Percentiles rank a stretch among this genome's conserved stretches.
Conservation (phyloP, 768 basidiomycete species). For the Suillus subluteus region DNA sequence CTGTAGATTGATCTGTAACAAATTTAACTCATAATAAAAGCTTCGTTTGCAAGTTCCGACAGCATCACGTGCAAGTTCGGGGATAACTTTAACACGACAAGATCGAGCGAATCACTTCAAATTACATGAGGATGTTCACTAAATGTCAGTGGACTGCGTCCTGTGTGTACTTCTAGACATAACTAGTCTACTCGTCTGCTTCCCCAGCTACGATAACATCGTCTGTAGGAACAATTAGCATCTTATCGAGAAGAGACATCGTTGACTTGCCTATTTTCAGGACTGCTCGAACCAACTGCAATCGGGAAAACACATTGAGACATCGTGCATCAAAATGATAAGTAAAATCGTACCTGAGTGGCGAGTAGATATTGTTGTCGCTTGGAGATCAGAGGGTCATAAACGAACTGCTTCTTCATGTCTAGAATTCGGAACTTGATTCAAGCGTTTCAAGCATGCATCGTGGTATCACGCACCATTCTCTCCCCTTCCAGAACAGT, state of each 20-base stretch:
- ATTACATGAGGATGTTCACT: slow-evolving; percentile 29
- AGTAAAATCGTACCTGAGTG: slow-evolving; percentile 68
- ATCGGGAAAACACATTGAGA: slow-evolving; percentile 13
- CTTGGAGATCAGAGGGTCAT: slow-evolving; percentile 97
- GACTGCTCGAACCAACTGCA: slow-evolving; percentile 79
- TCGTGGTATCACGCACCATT: slow-evolving; percentile 61
- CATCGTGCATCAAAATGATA: background rate
- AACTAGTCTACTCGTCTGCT: slow-evolving; percentile 58
- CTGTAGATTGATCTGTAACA: background rate
- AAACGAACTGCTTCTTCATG: slow-evolving; percentile 97
- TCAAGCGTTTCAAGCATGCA: background rate
- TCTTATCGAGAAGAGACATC: slow-evolving; percentile 3
- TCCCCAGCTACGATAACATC: slow-evolving; percentile 79
- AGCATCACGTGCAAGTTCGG: background rate
- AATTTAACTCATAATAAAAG: background rate
- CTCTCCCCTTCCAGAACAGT: slow-evolving; percentile 83
- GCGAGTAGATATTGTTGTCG: slow-evolving; percentile 95
- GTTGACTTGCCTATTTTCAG: slow-evolving; percentile 76
- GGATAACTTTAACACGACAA: background rate
- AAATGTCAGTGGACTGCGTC: slow-evolving; percentile 19
- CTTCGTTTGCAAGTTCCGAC: background rate
- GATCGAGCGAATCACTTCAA: slow-evolving; percentile 5
- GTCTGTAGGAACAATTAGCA: slow-evolving; percentile 45
- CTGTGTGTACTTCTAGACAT: slow-evolving; percentile 20
- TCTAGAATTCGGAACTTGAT: slow-evolving; percentile 50